A percentile compares a stretch with the other conserved stretches of the same genome.
Evolutionary conservation across 345 rosid genomes (phyloP).

Genomic region (Fremontodendron californicum): DNA sequence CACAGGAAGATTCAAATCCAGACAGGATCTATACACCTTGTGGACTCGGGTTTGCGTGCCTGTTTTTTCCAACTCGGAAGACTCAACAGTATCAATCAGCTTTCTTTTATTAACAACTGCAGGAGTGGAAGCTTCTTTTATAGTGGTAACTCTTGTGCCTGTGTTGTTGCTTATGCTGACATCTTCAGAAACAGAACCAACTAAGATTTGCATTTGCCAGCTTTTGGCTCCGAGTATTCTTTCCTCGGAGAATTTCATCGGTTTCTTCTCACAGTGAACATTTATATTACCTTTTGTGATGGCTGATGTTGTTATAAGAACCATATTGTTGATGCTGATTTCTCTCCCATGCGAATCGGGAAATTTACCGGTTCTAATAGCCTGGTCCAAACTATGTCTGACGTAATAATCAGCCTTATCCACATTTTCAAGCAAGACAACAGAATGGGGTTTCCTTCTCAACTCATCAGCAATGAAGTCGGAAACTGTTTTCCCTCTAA

Average conservation of each 20-base stretch:
- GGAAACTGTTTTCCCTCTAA: constrained; percentile 45
- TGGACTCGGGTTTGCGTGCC: constrained; percentile 24
- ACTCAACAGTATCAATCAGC: not conserved
- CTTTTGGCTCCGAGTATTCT: constrained; percentile 43
- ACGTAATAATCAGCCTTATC: constrained; percentile 55
- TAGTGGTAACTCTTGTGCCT: constrained; percentile 4
- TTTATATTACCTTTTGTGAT: constrained; percentile 12
- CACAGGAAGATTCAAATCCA: constrained; percentile 68
- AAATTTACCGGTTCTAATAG: constrained; percentile 52
- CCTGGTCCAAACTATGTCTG: constrained; percentile 48
- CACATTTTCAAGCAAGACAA: constrained; percentile 58
- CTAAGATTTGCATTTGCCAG: constrained; percentile 47
- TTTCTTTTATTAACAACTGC: constrained; percentile 31
- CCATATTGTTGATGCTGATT: constrained; percentile 35
- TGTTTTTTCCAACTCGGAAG: not conserved
- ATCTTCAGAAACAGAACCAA: constrained; percentile 20
- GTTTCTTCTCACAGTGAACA: constrained; percentile 14
- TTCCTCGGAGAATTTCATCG: constrained; percentile 42
- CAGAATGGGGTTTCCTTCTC: constrained; percentile 41
- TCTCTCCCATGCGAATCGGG: constrained; percentile 53
- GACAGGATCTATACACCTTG: constrained; percentile 35
- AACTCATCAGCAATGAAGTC: constrained; percentile 55
- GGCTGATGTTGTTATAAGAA: constrained; percentile 40
- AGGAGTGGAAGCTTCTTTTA: constrained; percentile 16
- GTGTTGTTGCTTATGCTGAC: constrained; percentile 3